Percentiles rank a stretch among this genome's conserved stretches.
Evolutionary conservation across 441 rosid genomes (phyloP).

Genomic region (Theobroma grandiflorum): DNA sequence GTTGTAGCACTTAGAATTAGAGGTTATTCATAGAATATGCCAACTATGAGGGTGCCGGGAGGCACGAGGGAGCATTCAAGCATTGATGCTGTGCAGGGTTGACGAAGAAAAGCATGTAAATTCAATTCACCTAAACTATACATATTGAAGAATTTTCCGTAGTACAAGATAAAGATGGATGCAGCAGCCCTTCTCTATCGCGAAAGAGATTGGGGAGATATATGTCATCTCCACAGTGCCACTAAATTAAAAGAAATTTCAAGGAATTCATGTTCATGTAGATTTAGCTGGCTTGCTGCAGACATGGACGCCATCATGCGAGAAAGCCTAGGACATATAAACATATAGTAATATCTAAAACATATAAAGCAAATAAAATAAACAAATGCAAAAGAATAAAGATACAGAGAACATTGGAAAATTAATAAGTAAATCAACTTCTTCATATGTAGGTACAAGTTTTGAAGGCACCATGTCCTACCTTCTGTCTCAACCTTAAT

Average conservation of each 20-base stretch:
- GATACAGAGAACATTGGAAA: neutral
- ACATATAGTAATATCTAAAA: too few species aligned
- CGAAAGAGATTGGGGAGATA: neutral
- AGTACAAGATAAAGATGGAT: neutral
- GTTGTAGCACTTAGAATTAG: neutral
- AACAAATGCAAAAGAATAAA: too few species aligned
- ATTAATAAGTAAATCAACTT: neutral
- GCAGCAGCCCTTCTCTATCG: neutral
- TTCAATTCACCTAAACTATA: neutral
- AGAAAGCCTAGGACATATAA: neutral
- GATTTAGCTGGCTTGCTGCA: neutral
- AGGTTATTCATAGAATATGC: conserved; percentile 8
- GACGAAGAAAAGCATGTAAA: neutral
- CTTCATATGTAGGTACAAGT: too few species aligned
- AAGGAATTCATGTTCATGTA: neutral
- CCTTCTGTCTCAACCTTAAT: too few species aligned
- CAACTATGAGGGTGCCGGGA: neutral
- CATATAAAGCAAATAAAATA: too few species aligned
- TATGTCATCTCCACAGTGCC: neutral
- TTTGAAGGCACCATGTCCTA: too few species aligned
- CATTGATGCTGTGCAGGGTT: neutral
- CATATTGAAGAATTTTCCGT: neutral
- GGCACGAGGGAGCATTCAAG: neutral
- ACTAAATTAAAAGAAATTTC: too few species aligned
- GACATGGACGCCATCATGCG: neutral